Evolutionary conservation across 495 filamentous ascomycete genomes (phyloP).

Genomic region (Aspergillus diversus): DNA sequence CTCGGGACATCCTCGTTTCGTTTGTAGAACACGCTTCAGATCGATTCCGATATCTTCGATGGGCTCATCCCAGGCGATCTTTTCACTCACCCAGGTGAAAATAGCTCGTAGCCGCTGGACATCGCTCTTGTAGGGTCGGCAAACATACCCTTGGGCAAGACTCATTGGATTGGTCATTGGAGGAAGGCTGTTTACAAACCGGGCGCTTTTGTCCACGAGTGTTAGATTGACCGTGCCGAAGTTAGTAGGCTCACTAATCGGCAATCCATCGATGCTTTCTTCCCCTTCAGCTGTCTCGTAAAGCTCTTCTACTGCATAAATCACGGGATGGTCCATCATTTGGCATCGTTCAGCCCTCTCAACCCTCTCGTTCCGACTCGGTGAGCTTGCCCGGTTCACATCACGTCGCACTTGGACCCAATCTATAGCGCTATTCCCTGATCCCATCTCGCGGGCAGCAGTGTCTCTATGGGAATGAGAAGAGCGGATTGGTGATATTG

Average conservation of each 20-base stretch:
- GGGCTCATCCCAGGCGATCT: conserved; percentile 95
- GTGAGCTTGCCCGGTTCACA: conserved; percentile 90
- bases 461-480: conserved; percentile 46
- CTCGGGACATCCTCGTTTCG: conserved; percentile 81
- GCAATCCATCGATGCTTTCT: conserved; percentile 82
- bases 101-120: conserved; percentile 91
- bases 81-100: conserved; percentile 95
- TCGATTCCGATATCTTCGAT: conserved; percentile 78
- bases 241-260: conserved; percentile 81
- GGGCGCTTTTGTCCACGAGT: conserved; percentile 92
- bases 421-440: conserved; percentile 65
- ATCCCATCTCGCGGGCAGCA: conserved; percentile 69
- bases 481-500: conserved; percentile 40
- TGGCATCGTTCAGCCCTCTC: conserved; percentile 91
- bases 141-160: conserved; percentile 89
- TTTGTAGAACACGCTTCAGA: conserved; percentile 78
- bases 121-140: conserved; percentile 92
- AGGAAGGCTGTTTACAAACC: conserved; percentile 90
- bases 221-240: conserved; percentile 77
- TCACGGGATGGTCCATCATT: conserved; percentile 88
- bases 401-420: conserved; percentile 97
- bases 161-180: conserved; percentile 81
- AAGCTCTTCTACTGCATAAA: conserved; percentile 86
- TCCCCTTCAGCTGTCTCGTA: conserved; percentile 87
- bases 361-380: conserved; percentile 82